A percentile compares a stretch with the other conserved stretches of the same genome.
Conservation (phyloP, 345 rosid genomes). For the Raphanus raphanistrum region DNA sequence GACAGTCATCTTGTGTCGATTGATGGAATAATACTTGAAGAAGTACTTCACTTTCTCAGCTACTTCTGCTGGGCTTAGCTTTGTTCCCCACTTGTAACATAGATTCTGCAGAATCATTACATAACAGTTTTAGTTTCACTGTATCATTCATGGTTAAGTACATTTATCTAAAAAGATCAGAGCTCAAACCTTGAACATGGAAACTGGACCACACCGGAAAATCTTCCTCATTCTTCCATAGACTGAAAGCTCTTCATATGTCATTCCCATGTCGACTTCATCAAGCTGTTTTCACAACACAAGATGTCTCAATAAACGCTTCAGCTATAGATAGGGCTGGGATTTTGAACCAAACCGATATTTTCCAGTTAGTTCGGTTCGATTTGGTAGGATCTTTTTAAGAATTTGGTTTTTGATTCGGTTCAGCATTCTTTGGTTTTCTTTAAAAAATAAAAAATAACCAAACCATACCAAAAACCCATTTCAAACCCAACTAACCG, state of each 20-base stretch:
- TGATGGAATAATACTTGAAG: slow-evolving; percentile 92
- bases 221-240: slow-evolving; percentile 80
- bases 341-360: no score
- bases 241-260: slow-evolving; percentile 87
- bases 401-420: no score
- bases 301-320: neutral
- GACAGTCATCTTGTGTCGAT: slow-evolving; percentile 95
- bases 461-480: no score
- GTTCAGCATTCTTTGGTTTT: no score
- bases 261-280: slow-evolving; percentile 92
- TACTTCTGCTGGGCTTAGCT: slow-evolving; percentile 71
- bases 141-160: neutral
- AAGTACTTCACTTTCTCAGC: slow-evolving; percentile 91
- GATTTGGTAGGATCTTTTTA: no score
- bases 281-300: slow-evolving; percentile 61
- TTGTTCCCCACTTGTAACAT: slow-evolving; percentile 89
- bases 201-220: slow-evolving; percentile 90
- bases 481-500: no score
- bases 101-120: slow-evolving; percentile 60
- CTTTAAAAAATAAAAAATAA: no score
- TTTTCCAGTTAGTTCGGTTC: no score
- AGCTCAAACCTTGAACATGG: slow-evolving; percentile 84
- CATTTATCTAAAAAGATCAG: neutral
- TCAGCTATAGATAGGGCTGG: neutral
- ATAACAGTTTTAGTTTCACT: slow-evolving; percentile 20